Conservation (phyloP, 352 stramenopile species). For the Phytopythium chamaehyphon region DNA sequence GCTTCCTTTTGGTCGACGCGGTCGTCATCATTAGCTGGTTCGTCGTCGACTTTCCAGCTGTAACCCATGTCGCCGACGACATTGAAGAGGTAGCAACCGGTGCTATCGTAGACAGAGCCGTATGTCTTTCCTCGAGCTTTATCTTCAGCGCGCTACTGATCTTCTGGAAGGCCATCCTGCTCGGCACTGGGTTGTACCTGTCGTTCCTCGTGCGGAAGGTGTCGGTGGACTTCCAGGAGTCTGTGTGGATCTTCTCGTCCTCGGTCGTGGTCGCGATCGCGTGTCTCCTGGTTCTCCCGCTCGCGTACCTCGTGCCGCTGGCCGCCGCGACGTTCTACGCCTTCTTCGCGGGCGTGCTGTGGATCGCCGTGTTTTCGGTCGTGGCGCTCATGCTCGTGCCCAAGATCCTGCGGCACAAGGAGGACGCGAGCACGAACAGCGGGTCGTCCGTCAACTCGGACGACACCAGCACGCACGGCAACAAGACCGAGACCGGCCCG, state of each 20-base stretch:
- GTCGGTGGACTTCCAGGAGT: conserved; percentile 9
- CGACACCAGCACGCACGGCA: neutral
- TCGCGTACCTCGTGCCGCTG: conserved; percentile 38
- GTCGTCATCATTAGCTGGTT: conserved; percentile 15
- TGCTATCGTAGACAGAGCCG: conserved; percentile 17
- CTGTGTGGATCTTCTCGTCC: conserved; percentile 46
- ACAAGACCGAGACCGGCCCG: neutral
- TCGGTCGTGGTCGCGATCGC: conserved; percentile 20
- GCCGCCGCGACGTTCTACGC: conserved; percentile 15
- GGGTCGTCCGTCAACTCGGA: neutral
- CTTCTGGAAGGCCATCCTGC: conserved; percentile 50
- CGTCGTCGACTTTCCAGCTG: conserved; percentile 3
- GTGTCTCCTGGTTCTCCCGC: conserved; percentile 24
- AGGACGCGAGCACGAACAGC: conserved; percentile 1
- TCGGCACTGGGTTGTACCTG: conserved; percentile 34
- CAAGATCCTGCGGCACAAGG: conserved; percentile 17
- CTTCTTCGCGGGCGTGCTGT: conserved; percentile 17
- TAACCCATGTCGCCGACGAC: conserved; percentile 10
- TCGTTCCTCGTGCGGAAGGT: conserved; percentile 55
- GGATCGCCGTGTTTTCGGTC: conserved; percentile 14
- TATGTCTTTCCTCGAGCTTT: conserved; percentile 33
- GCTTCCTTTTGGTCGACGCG: conserved; percentile 15
- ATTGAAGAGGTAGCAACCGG: conserved; percentile 13
- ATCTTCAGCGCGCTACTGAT: conserved; percentile 47
- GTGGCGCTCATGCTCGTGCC: conserved; percentile 27